phyloP scores from a whole-genome alignment of 768 basidiomycete genomes.

The Hydnum rufescens region DNA sequence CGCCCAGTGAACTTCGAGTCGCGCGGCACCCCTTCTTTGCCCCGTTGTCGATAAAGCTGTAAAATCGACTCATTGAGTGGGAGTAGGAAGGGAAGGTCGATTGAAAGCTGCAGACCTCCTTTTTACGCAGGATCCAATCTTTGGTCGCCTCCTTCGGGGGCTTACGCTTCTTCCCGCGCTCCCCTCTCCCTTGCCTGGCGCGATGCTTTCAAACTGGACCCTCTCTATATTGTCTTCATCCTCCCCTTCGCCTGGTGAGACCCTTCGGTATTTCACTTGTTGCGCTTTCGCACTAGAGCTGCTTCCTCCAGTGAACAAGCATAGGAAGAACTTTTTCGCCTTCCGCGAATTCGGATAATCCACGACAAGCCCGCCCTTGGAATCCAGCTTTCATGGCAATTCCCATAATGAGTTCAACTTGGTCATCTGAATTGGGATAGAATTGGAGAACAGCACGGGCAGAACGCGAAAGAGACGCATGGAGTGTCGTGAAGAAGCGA shows the following conservation, averaged over 20 bases:
- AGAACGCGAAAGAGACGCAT: constrained; percentile 68
- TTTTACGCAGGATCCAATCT: constrained; percentile 94
- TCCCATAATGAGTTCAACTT: constrained; percentile 84
- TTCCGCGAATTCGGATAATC: constrained; percentile 97
- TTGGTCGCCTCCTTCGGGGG: constrained; percentile 36
- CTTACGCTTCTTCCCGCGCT: constrained; percentile 50
- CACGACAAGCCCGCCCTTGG: constrained; percentile 85
- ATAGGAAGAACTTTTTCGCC: constrained; percentile 85
- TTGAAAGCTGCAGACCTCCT: constrained; percentile 42
- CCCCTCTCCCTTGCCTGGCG: constrained; percentile 34
- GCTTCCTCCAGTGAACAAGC: constrained; percentile 74
- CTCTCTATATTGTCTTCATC: constrained; percentile 26
- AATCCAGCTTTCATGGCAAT: constrained; percentile 90
- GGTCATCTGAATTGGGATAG: constrained; percentile 93
- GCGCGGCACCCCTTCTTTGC: constrained; percentile 64
- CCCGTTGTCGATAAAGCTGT: constrained; percentile 65
- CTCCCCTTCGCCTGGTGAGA: constrained; percentile 39
- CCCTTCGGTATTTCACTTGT: constrained; percentile 64
- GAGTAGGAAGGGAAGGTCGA: constrained; percentile 4
- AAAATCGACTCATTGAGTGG: background rate
- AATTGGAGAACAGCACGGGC: constrained; percentile 81
- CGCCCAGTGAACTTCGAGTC: constrained; percentile 89
- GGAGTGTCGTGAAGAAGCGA: constrained; percentile 84
- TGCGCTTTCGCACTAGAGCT: constrained; percentile 24
- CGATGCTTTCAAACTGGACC: constrained; percentile 62